Conservation (phyloP, 2,329 filamentous ascomycete species). For the Botrytis cinerea region DNA sequence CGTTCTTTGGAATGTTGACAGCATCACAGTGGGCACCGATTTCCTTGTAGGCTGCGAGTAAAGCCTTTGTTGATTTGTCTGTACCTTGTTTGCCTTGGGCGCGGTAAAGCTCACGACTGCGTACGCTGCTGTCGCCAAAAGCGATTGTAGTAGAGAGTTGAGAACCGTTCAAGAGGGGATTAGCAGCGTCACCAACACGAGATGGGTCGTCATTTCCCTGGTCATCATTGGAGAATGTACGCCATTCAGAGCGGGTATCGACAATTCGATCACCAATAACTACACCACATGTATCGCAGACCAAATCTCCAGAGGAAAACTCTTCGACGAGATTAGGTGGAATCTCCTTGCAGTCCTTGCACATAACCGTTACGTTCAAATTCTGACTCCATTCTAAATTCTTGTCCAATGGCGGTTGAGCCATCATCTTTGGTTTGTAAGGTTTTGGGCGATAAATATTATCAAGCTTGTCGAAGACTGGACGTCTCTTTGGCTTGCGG, state of each 20-base stretch:
- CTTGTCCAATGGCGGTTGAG: constrained; percentile 39
- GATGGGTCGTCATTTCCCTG: constrained; percentile 95
- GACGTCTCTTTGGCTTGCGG: constrained; percentile 45
- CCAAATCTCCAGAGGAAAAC: constrained; percentile 87
- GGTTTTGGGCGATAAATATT: constrained; percentile 49
- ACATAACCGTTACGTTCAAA: constrained; percentile 81
- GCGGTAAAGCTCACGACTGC: constrained; percentile 74
- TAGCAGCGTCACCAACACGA: constrained; percentile 93
- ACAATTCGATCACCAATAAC: constrained; percentile 90
- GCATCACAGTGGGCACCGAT: constrained; percentile 86
- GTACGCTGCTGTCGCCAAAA: constrained; percentile 71
- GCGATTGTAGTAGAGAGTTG: constrained; percentile 88
- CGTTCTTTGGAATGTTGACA: constrained; percentile 76
- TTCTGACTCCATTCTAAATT: constrained; percentile 58
- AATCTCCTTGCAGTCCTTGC: constrained; percentile 85
- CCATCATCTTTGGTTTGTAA: constrained; percentile 51
- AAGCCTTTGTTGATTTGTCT: constrained; percentile 79
- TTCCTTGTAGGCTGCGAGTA: constrained; percentile 82
- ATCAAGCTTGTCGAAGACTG: constrained; percentile 46
- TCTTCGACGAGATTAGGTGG: constrained; percentile 95
- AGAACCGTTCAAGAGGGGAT: constrained; percentile 84
- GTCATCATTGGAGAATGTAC: constrained; percentile 98
- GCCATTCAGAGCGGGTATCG: constrained; percentile 96
- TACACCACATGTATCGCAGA: constrained; percentile 88
- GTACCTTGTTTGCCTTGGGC: constrained; percentile 79